A percentile compares a stretch with the other conserved stretches of the same genome.
phyloP scores from a whole-genome alignment of 495 filamentous ascomycete genomes.

The Aspergillus olivimuriae region DNA sequence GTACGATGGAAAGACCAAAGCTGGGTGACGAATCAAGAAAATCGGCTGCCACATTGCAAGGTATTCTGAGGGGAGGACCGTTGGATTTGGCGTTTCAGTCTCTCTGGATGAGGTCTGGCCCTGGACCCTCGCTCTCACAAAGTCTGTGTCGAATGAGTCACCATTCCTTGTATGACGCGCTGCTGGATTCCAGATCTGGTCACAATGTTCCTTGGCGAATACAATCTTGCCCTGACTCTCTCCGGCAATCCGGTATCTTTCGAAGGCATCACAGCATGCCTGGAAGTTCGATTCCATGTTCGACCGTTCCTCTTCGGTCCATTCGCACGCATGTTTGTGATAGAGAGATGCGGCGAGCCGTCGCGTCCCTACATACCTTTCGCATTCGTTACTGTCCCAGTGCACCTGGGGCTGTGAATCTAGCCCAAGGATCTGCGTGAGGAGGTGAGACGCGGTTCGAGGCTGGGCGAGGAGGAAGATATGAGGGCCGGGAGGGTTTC shows the following conservation, averaged over 20 bases:
- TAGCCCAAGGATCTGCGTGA: neutral
- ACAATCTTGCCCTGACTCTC: neutral
- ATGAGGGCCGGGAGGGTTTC: too few species aligned
- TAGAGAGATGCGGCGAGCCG: neutral
- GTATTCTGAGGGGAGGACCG: conserved; percentile 1
- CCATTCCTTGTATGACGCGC: neutral
- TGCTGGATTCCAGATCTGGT: neutral
- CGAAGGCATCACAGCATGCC: neutral
- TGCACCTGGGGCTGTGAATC: neutral
- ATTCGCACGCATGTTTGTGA: neutral
- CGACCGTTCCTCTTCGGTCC: neutral
- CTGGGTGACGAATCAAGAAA: conserved; percentile 3
- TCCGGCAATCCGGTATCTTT: neutral
- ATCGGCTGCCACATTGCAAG: conserved; percentile 1
- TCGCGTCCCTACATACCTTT: neutral
- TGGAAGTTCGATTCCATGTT: neutral
- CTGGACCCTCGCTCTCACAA: neutral
- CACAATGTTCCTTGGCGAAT: conserved; percentile 1
- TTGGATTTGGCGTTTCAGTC: neutral
- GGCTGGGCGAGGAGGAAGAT: conserved; percentile 1
- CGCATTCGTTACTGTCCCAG: neutral
- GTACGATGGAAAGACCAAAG: neutral
- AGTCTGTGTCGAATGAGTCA: neutral
- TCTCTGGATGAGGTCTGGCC: neutral
- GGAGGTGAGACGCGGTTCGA: neutral